Conservation (phyloP, 139 green algal species). For the Chlorella sp. region DNA sequence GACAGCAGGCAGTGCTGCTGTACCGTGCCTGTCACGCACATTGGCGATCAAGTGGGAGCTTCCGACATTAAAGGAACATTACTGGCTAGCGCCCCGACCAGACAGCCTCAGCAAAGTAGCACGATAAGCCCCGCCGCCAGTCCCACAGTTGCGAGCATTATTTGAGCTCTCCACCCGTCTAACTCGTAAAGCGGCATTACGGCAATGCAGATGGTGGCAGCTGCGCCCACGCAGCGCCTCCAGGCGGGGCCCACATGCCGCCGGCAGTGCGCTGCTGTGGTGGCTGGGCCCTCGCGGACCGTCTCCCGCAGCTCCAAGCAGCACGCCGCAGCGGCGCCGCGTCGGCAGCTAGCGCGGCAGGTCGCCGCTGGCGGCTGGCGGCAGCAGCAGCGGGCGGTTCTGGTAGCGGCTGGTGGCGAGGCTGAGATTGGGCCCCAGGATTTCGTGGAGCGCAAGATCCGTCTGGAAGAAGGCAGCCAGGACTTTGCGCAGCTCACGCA, state of each 20-base stretch:
- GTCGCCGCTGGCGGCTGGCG: not conserved
- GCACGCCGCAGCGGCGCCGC: not conserved
- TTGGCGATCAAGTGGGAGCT: too few relatives aligned
- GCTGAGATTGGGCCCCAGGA: not conserved
- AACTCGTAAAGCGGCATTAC: not conserved
- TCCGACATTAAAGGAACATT: too few relatives aligned
- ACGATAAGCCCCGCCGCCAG: not conserved
- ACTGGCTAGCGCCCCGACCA: too few relatives aligned
- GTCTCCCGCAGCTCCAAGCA: not conserved
- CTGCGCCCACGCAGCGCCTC: not conserved
- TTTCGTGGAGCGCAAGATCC: not conserved
- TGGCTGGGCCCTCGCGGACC: not conserved
- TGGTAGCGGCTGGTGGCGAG: not conserved
- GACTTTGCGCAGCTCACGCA: slow-evolving; percentile 26
- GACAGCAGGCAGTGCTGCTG: too few relatives aligned
- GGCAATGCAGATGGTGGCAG: not conserved
- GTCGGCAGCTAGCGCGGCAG: slow-evolving; percentile 1
- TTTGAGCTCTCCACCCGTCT: not conserved
- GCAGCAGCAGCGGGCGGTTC: not conserved
- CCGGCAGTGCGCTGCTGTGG: not conserved
- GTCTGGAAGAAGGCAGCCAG: slow-evolving; percentile 10
- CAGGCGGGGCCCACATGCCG: not conserved
- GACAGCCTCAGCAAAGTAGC: not conserved
- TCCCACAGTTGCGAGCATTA: not conserved
- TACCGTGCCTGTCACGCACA: too few relatives aligned